Evolutionary conservation across 257 asterid genomes (phyloP).

Genomic region (Nicotiana tomentosiformis): DNA sequence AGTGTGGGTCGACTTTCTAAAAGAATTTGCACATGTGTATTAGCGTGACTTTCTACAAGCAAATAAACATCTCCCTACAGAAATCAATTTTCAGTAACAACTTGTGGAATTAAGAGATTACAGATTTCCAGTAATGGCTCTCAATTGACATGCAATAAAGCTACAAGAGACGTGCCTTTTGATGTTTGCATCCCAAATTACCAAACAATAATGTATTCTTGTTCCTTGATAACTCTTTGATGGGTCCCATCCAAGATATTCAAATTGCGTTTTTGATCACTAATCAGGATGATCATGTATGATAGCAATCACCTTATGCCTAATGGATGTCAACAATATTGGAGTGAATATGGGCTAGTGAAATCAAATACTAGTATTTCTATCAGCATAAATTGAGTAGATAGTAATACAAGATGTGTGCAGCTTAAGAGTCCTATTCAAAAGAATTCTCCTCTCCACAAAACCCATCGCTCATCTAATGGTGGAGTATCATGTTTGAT

Average conservation of each 20-base stretch:
- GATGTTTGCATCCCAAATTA: background rate
- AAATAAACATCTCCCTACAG: background rate
- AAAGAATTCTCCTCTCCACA: background rate
- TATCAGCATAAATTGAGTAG: background rate
- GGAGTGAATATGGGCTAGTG: background rate
- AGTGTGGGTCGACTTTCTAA: background rate
- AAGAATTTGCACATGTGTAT: background rate
- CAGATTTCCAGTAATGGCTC: background rate
- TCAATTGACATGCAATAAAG: background rate
- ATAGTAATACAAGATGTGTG: background rate
- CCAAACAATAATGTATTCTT: background rate
- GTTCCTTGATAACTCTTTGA: background rate
- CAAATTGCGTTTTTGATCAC: background rate
- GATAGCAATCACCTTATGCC: background rate
- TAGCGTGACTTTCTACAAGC: background rate
- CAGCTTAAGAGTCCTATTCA: background rate
- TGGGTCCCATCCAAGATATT: background rate
- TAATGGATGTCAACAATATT: background rate
- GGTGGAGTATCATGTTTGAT: background rate
- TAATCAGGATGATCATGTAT: conserved; percentile 1
- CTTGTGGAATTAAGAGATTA: background rate
- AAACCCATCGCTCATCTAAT: background rate
- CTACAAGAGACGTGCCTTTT: background rate
- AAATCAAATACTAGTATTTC: background rate
- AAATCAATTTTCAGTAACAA: background rate